These are phyloP conservation scores for Amanita exitialis DNA, from an alignment of 768 basidiomycete species.

Conservation along the genomic window DNA sequence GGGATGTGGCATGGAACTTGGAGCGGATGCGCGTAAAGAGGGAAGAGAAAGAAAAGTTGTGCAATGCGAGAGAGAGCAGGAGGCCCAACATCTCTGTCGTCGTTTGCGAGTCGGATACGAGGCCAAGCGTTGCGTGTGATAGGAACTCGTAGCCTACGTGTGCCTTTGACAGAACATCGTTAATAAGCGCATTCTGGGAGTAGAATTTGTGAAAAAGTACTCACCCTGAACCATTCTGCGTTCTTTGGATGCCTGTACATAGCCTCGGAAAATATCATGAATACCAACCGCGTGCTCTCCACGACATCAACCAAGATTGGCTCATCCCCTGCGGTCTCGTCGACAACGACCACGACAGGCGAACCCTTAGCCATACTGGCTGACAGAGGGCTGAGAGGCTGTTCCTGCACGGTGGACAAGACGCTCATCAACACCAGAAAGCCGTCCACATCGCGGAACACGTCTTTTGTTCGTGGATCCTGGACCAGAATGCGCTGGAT, in stretches of 20 bases:
- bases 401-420: slow-evolving; percentile 45
- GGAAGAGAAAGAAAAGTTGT: slow-evolving; percentile 48
- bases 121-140: slow-evolving; percentile 42
- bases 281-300: slow-evolving; percentile 50
- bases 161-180: slow-evolving; percentile 20
- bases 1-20: slow-evolving; percentile 14
- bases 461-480: slow-evolving; percentile 55
- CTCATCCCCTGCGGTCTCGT: slow-evolving; percentile 12
- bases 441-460: slow-evolving; percentile 76
- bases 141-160: slow-evolving; percentile 60
- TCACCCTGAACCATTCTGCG: slow-evolving; percentile 55
- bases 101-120: slow-evolving; percentile 36
- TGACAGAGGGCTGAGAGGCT: slow-evolving; percentile 12
- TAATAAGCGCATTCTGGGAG: slow-evolving; percentile 1
- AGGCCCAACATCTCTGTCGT: slow-evolving; percentile 53
- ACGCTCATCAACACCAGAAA: slow-evolving; percentile 69
- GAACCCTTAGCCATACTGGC: background rate
- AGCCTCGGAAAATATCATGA: slow-evolving; percentile 56
- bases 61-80: slow-evolving; percentile 55
- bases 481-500: slow-evolving; percentile 61
- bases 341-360: slow-evolving; percentile 16
- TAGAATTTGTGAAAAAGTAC: slow-evolving; percentile 14
- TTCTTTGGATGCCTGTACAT: slow-evolving; percentile 48
- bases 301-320: slow-evolving; percentile 26
- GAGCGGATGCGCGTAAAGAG: slow-evolving; percentile 38